phyloP scores from a whole-genome alignment of 2,329 filamentous ascomycete genomes.

The Didymella arachidicola region DNA sequence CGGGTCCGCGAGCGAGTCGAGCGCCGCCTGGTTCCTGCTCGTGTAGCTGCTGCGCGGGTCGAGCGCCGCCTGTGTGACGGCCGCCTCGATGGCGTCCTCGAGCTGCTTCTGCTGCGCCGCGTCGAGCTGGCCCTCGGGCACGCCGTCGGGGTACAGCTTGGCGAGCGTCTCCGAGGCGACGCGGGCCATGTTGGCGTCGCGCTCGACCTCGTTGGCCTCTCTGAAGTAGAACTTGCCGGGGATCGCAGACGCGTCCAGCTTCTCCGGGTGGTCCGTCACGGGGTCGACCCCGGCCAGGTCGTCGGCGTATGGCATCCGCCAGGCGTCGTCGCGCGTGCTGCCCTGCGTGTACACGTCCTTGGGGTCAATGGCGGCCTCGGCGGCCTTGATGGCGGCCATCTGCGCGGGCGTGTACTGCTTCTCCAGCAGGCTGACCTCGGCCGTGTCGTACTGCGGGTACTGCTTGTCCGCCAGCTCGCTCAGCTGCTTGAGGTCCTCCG shows the following conservation, averaged over 20 bases:
- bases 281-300: conserved; percentile 82
- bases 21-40: conserved; percentile 58
- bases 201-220: conserved; percentile 43
- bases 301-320: conserved; percentile 72
- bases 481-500: conserved; percentile 49
- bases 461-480: conserved; percentile 39
- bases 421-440: conserved; percentile 56
- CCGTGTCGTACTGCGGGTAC: conserved; percentile 70
- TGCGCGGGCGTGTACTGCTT: conserved; percentile 81
- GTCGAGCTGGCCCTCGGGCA: conserved; percentile 41
- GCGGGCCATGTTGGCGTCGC: conserved; percentile 41
- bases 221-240: conserved; percentile 35
- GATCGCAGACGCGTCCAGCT: conserved; percentile 50
- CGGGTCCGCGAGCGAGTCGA: conserved; percentile 59
- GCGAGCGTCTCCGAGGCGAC: conserved; percentile 47
- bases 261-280: conserved; percentile 67
- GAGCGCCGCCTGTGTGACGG: conserved; percentile 44
- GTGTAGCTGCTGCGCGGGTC: conserved; percentile 58
- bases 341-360: conserved; percentile 78
- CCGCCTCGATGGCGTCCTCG: conserved; percentile 41
- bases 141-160: conserved; percentile 47
- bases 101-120: conserved; percentile 27
- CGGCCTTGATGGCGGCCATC: conserved; percentile 80
- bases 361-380: conserved; percentile 77
- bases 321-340: conserved; percentile 73